Evolutionary conservation across 2,329 filamentous ascomycete species (phyloP).

Genomic region (Colletotrichum siamense): DNA sequence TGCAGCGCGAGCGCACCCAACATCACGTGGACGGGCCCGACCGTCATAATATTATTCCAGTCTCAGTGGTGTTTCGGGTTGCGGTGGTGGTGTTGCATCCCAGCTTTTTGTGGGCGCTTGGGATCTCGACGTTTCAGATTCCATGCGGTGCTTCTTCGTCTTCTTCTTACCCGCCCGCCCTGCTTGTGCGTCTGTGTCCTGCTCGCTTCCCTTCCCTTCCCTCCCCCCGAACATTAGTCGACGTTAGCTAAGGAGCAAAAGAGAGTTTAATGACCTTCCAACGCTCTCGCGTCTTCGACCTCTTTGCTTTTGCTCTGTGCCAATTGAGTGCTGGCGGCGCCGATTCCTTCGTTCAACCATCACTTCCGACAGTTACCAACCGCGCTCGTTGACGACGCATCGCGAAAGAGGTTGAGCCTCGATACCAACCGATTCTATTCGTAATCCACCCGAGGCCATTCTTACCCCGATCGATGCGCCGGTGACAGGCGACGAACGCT

Average conservation of each 20-base stretch:
- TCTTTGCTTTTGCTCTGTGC: not conserved
- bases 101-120: constrained; percentile 9
- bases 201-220: not conserved
- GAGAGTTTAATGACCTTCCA: not conserved
- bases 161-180: not conserved
- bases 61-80: constrained; percentile 21
- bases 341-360: not conserved
- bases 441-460: not conserved
- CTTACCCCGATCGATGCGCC: not conserved
- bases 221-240: not conserved
- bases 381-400: constrained; percentile 3
- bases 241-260: not conserved
- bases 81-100: constrained; percentile 8
- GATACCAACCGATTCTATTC: not conserved
- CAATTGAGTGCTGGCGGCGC: not conserved
- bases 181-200: not conserved
- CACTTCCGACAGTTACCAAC: not conserved
- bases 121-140: constrained; percentile 10
- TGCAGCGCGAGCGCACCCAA: not conserved
- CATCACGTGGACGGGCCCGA: constrained; percentile 3
- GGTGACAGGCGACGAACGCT: not conserved
- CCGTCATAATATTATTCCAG: not conserved
- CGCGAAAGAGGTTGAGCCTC: constrained; percentile 7
- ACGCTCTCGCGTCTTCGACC: not conserved
- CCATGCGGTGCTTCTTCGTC: not conserved